Evolutionary conservation across 495 filamentous ascomycete genomes (phyloP).

Genomic region (Pseudoneurospora amorphoporcata): DNA sequence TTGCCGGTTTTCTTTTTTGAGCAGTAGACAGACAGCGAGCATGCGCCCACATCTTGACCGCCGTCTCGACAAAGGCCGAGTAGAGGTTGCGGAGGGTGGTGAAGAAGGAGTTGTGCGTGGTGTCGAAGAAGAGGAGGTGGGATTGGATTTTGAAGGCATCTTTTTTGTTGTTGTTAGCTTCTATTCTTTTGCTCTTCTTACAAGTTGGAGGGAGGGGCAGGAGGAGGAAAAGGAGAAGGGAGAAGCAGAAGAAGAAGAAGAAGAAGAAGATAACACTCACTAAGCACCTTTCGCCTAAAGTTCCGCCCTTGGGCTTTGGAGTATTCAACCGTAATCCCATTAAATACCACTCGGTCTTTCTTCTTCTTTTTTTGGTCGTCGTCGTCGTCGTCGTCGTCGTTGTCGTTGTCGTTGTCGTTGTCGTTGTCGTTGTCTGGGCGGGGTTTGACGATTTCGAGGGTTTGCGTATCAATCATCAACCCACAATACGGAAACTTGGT

Average conservation of each 20-base stretch:
- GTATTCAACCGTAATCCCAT: slow-evolving; percentile 71
- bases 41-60: slow-evolving; percentile 79
- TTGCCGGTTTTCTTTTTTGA: slow-evolving; percentile 38
- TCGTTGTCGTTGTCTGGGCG: no score
- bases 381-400: no score
- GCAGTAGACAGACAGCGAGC: slow-evolving; percentile 42
- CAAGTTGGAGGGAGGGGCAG: slow-evolving; percentile 34
- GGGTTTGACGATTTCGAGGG: slow-evolving; percentile 52
- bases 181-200: no score
- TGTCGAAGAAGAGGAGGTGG: slow-evolving; percentile 84
- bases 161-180: background rate
- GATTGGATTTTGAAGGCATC: slow-evolving; percentile 75
- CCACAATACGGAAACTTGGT: slow-evolving; percentile 80
- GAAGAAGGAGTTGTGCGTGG: slow-evolving; percentile 56
- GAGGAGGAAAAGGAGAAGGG: background rate
- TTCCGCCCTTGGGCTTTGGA: slow-evolving; percentile 56
- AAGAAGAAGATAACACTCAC: no score
- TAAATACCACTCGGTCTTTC: slow-evolving; percentile 24
- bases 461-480: slow-evolving; percentile 58
- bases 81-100: slow-evolving; percentile 68
- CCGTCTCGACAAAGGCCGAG: slow-evolving; percentile 61
- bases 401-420: no score
- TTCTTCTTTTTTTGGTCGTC: slow-evolving; percentile 7
- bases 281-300: slow-evolving; percentile 72
- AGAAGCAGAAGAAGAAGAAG: no score